phyloP scores from a whole-genome alignment of 495 filamentous ascomycete species.

The Daldinia loculata region DNA sequence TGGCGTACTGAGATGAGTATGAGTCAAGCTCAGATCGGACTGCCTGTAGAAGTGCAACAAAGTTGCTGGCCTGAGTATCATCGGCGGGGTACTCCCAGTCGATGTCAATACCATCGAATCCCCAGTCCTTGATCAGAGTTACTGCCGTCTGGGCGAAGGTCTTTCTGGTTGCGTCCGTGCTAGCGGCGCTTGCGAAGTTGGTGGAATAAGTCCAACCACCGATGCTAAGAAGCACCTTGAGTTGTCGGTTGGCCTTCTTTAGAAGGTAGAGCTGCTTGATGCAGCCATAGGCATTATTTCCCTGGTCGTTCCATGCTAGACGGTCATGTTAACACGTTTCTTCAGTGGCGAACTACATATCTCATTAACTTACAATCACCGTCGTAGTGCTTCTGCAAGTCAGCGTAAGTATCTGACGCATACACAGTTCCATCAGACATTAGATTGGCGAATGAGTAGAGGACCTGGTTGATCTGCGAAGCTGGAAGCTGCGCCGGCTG shows the following conservation, averaged over 20 bases:
- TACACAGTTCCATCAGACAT: constrained; percentile 79
- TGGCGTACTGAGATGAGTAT: constrained; percentile 61
- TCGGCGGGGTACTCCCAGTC: constrained; percentile 67
- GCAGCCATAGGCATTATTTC: constrained; percentile 80
- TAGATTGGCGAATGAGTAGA: constrained; percentile 93
- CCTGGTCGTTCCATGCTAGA: constrained; percentile 55
- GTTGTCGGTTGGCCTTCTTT: constrained; percentile 81
- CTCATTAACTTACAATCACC: constrained; percentile 49
- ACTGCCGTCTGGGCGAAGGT: constrained; percentile 74
- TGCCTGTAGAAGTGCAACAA: constrained; percentile 74
- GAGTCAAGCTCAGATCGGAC: constrained; percentile 70
- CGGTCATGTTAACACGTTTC: constrained; percentile 21
- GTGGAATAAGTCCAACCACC: constrained; percentile 89
- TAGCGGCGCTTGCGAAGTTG: constrained; percentile 77
- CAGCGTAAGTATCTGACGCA: constrained; percentile 65
- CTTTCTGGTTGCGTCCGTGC: constrained; percentile 60
- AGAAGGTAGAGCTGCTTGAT: constrained; percentile 87
- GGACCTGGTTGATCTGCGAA: constrained; percentile 81
- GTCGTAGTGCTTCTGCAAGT: constrained; percentile 79
- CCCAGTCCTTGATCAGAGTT: constrained; percentile 68
- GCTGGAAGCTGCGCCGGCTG: constrained; percentile 82
- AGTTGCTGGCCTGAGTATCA: constrained; percentile 69
- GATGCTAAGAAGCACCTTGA: constrained; percentile 89
- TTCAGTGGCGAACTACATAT: neutral
- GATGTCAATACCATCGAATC: constrained; percentile 58